Evolutionary conservation across 208 protist species (phyloP), one percentile per base, ranked within the genome.

Genomic region (Trypanosomatidae sp.): DNA sequence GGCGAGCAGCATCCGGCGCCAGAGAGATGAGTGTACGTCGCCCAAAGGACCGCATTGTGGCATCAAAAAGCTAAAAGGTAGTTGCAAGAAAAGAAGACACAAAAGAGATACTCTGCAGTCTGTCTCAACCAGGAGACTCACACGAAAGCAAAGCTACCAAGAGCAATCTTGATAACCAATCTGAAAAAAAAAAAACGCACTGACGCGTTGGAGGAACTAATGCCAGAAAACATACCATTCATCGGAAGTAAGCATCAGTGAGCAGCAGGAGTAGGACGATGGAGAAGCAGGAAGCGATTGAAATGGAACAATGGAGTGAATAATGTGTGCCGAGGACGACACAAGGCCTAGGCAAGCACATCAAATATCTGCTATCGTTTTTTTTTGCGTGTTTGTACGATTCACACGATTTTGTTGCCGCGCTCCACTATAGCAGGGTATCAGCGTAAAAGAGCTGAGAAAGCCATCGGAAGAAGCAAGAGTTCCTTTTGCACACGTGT

Each of bases 41-140:
- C 7, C 47, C 64, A 9, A 80, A 39, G 12, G 66, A 70, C 43
- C 76, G 76, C 76, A 80, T 79, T 47, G 22, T 19, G 1, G 52
- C 6, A 12, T n/a, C 25, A 36, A 73, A 46, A 3, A 19, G 64
- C 28, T 3, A 25, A 8, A 7, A 12, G 17, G 1, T 6, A 10
- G 17, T 65, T 0, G 10, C 33, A 19, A 39, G 0, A 50, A 64
- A 58, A 28, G 50, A 62, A 8, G 10, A 36, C 2, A 43, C 13
- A 44, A 44, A 44, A 30, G 3, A 13, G 19, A 39, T 46, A 22
- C 7, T 44, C 15, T 13, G 5, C 60, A 3, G 33, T 28, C 8
- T 39, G 39, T 28, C 60, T 25, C 22, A 2, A 28, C 17, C 33
- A 47, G 22, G 22, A 65, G 9, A 1, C 60, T 8, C 19, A 47